A percentile compares a stretch with the other conserved stretches of the same genome.
Conservation (phyloP, 768 basidiomycete species). For the Floccularia luteovirens region DNA sequence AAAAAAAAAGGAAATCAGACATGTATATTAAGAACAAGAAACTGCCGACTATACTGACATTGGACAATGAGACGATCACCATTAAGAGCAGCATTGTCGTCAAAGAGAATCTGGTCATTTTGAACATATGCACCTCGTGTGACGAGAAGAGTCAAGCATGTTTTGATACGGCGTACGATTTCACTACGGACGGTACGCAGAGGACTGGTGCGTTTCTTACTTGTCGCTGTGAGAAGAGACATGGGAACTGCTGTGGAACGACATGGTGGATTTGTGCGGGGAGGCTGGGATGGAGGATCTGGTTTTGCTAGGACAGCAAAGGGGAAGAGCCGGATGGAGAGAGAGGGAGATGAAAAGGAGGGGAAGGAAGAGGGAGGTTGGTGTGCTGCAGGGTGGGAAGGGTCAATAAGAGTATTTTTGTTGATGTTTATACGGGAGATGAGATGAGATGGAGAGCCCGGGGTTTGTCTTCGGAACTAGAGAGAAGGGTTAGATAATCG, state of each 20-base stretch:
- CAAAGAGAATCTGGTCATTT: slow-evolving; percentile 1
- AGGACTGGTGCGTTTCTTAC: slow-evolving; percentile 25
- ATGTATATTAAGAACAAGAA: not conserved
- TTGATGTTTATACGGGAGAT: no score
- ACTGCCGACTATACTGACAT: slow-evolving; percentile 20
- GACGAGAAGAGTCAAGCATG: slow-evolving; percentile 30
- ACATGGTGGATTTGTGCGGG: no score
- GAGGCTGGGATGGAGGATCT: no score
- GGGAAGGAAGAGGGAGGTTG: slow-evolving; percentile 8
- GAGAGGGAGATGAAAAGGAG: slow-evolving; percentile 4
- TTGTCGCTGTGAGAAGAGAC: slow-evolving; percentile 26
- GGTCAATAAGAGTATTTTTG: no score
- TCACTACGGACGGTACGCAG: slow-evolving; percentile 19
- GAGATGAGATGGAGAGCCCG: no score
- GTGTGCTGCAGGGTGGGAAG: slow-evolving; percentile 14
- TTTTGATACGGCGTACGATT: slow-evolving; percentile 27
- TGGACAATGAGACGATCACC: slow-evolving; percentile 17
- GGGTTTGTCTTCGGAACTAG: no score
- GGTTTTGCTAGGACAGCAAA: slow-evolving; percentile 19
- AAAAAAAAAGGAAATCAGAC: no score
- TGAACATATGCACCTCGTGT: slow-evolving; percentile 27
- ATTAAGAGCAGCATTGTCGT: slow-evolving; percentile 14
- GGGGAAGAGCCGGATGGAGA: slow-evolving; percentile 21
- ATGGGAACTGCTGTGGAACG: no score
- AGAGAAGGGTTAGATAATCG: no score